phyloP scores from a whole-genome alignment of 1,139 yeast genomes.

The Kurtzmaniella quercitrusa region DNA sequence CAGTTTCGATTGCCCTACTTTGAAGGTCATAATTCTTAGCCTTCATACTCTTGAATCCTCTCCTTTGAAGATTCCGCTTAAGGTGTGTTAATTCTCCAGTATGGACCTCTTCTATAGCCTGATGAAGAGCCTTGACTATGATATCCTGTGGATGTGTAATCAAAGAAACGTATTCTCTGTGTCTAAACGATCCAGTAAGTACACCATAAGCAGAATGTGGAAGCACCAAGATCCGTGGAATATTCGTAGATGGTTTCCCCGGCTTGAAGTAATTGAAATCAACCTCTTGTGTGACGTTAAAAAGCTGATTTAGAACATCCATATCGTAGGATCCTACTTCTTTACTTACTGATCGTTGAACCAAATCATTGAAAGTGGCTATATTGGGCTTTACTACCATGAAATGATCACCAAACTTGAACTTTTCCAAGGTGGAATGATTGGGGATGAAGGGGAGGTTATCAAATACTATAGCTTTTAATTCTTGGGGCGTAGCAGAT shows the following conservation, averaged over 20 bases:
- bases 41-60: no score
- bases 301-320: constrained; percentile 4
- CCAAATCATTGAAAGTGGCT: constrained; percentile 1
- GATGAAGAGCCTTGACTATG: constrained; percentile 2
- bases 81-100: not conserved
- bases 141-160: constrained; percentile 4
- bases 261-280: not conserved
- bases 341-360: not conserved
- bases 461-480: constrained; percentile 1
- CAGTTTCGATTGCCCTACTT: not conserved
- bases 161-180: constrained; percentile 1
- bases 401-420: constrained; percentile 6
- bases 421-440: not conserved
- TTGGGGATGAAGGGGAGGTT: constrained; percentile 3
- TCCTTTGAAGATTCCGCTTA: not conserved
- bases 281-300: not conserved
- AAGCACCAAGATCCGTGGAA: constrained; percentile 2
- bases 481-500: not conserved
- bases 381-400: constrained; percentile 7
- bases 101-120: constrained; percentile 2
- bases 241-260: not conserved
- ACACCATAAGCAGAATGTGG: constrained; percentile 5
- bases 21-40: not conserved
- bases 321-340: constrained; percentile 4
- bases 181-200: constrained; percentile 3